Base-by-base conservation (phyloP, 768 basidiomycete species). In the Lenzites betulinus region DNA sequence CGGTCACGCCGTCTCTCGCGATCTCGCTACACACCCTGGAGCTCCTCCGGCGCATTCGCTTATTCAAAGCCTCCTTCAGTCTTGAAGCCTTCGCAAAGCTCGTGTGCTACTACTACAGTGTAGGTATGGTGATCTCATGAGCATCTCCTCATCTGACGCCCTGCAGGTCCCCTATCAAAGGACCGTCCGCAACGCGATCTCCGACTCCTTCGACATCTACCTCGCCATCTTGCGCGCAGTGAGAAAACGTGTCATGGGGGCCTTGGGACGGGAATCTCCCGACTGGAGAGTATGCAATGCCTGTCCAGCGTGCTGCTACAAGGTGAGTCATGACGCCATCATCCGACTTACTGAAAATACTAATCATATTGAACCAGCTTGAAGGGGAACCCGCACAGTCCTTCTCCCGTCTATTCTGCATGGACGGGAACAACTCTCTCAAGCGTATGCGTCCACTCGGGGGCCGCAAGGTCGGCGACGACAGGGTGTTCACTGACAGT, bases 291-390 rank as follows among this genome's bases (percentile, higher is more conserved):
- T 74, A 2, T 25, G 64, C 35, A 69, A 78, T 54, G 63, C 70
- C 0, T 81, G 79, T 61, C 73, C 74, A 0, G 59, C 76, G 0
- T 80, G 79, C 60, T 57, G 58, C 18, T 77, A 78, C 50, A 65
- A 73, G 69, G 71, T 77, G 54, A 6, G 51, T 43, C 7, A 9
- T 16, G n/a, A n/a, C n/a, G n/a, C 50, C 22, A 15, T 20, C 8
- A 23, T 16, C 47, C 4, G 26, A 36, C 16, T 2, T 4, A 2
- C 11, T 9, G 1, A 3, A 18, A 8, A 6, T 47, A 12, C 13
- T 46, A 18, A 8, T 47, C 11, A 13, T 5, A 28, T 3, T 33
- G 12, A 18, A 41, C 13, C 48, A 73, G 69, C 63, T 77, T 7
- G 51, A 72, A 41, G 72, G 66, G 26, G 74, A 79, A 53, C 68